phyloP scores from a whole-genome alignment of 805 yeast species.

The Scheffersomyces coipomensis region DNA sequence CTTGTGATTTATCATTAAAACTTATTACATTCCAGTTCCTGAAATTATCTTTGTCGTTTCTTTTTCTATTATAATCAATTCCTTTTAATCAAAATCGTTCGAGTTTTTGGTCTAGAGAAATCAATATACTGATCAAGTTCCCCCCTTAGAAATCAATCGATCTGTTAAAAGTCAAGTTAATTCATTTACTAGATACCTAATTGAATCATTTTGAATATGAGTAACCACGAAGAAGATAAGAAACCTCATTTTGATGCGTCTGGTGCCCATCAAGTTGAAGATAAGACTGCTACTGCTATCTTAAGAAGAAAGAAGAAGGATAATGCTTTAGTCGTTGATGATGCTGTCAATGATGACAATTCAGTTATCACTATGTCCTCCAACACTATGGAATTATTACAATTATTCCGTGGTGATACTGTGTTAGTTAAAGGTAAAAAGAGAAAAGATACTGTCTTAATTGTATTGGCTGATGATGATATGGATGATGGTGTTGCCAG shows the following conservation, averaged over 20 bases:
- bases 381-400: conserved; percentile 90
- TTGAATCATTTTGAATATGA: not conserved
- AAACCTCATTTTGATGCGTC: conserved; percentile 54
- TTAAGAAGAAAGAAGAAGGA: conserved; percentile 97
- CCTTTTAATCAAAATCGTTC: too few relatives aligned
- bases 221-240: conserved; percentile 27
- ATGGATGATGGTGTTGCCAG: conserved; percentile 94
- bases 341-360: conserved; percentile 95
- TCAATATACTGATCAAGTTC: too few relatives aligned
- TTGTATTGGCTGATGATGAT: conserved; percentile 95
- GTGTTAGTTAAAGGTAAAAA: conserved; percentile 96
- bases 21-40: too few relatives aligned
- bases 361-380: conserved; percentile 94
- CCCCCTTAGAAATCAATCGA: too few relatives aligned
- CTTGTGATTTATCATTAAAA: too few relatives aligned
- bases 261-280: conserved; percentile 59
- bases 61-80: too few relatives aligned
- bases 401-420: conserved; percentile 96
- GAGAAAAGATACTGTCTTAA: conserved; percentile 94
- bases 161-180: too few relatives aligned
- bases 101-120: too few relatives aligned
- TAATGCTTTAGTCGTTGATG: conserved; percentile 92
- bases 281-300: conserved; percentile 93
- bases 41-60: too few relatives aligned
- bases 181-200: not conserved